Conservation (phyloP, 1,284 basidiomycete species). For the Sparassis latifolia region DNA sequence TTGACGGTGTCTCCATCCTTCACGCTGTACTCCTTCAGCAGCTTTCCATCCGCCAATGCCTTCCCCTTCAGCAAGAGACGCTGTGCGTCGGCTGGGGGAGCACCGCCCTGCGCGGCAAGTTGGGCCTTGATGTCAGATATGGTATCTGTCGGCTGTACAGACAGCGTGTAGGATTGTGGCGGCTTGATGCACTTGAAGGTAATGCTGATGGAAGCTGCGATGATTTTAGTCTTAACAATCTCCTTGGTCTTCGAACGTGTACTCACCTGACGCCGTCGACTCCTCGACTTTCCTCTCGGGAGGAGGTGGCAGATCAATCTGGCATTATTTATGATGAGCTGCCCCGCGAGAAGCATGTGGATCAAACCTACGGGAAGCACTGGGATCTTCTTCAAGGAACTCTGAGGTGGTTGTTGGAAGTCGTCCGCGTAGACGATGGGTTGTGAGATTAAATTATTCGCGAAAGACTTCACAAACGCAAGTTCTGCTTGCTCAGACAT, state of each 20-base stretch:
- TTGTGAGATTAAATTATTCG: constrained; percentile 62
- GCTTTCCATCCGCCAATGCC: constrained; percentile 78
- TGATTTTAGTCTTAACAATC: background rate
- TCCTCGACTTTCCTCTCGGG: constrained; percentile 40
- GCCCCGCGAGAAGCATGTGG: background rate
- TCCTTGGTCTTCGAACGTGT: constrained; percentile 16
- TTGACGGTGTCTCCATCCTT: constrained; percentile 76
- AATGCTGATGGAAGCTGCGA: constrained; percentile 53
- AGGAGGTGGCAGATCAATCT: constrained; percentile 48
- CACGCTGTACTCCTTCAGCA: constrained; percentile 84
- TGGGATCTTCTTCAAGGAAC: constrained; percentile 69
- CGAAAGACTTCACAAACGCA: constrained; percentile 67
- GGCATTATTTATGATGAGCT: constrained; percentile 1
- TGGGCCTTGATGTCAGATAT: constrained; percentile 73
- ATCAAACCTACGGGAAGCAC: constrained; percentile 47
- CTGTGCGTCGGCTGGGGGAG: constrained; percentile 71
- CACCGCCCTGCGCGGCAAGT: constrained; percentile 54
- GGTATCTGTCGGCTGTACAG: constrained; percentile 70
- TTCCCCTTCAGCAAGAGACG: constrained; percentile 89
- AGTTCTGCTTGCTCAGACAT: constrained; percentile 67
- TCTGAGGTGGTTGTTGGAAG: constrained; percentile 69
- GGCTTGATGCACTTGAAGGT: constrained; percentile 90
- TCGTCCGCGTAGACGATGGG: constrained; percentile 68
- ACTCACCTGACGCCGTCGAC: no score
- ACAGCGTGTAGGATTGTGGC: constrained; percentile 64